A percentile compares a stretch with the other conserved stretches of the same genome.
phyloP scores from a whole-genome alignment of 1,139 yeast genomes.

The Debaryomyces sp. region DNA sequence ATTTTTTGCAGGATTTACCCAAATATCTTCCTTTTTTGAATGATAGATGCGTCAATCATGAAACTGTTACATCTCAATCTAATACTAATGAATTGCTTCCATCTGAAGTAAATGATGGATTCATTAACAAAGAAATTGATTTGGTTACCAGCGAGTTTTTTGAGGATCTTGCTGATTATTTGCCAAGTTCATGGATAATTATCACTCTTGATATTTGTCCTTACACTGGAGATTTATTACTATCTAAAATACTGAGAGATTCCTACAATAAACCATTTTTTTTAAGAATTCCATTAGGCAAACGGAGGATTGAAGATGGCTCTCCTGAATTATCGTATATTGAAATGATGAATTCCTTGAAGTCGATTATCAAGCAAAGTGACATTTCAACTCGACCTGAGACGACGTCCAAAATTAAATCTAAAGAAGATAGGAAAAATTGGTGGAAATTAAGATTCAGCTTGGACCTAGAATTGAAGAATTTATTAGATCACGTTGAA shows the following conservation, averaged over 20 bases:
- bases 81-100: conserved; percentile 15
- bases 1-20: conserved; percentile 37
- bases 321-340: conserved; percentile 42
- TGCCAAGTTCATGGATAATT: conserved; percentile 60
- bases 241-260: conserved; percentile 47
- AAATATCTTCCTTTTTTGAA: conserved; percentile 33
- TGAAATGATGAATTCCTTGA: conserved; percentile 48
- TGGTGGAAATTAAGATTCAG: conserved; percentile 81
- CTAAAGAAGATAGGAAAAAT: conserved; percentile 60
- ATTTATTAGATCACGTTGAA: conserved; percentile 62
- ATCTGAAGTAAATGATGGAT: conserved; percentile 3
- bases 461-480: conserved; percentile 59
- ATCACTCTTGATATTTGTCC: conserved; percentile 67
- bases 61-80: conserved; percentile 11
- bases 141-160: conserved; percentile 13
- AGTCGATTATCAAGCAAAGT: conserved; percentile 58
- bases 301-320: conserved; percentile 51
- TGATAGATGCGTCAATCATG: conserved; percentile 25
- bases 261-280: conserved; percentile 41
- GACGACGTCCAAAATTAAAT: conserved; percentile 51
- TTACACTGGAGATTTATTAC: conserved; percentile 56
- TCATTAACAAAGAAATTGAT: conserved; percentile 9
- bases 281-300: conserved; percentile 60
- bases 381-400: conserved; percentile 58
- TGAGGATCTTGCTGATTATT: conserved; percentile 19